phyloP scores from a whole-genome alignment of 805 yeast species.

The Candida ortonii region DNA sequence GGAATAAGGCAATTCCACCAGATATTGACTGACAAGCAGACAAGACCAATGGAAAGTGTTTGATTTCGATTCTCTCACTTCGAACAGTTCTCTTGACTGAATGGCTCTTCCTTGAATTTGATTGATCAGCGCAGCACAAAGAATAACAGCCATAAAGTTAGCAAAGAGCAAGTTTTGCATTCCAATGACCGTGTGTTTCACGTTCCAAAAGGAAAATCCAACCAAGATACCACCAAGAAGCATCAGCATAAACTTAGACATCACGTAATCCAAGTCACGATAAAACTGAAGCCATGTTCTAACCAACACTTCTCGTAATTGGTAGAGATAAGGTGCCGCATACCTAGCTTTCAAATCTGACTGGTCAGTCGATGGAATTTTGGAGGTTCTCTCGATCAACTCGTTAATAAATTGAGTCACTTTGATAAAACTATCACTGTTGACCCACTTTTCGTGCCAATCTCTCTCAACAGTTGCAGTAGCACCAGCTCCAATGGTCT shows the following conservation, averaged over 20 bases:
- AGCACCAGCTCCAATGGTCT: constrained; percentile 79
- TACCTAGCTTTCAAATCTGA: constrained; percentile 24
- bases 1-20: constrained; percentile 62
- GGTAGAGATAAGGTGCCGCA: constrained; percentile 47
- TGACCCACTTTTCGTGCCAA: constrained; percentile 63
- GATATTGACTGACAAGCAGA: constrained; percentile 49
- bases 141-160: constrained; percentile 51
- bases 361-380: constrained; percentile 12
- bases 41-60: constrained; percentile 73
- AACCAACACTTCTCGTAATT: constrained; percentile 33
- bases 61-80: constrained; percentile 67
- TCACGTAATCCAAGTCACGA: constrained; percentile 48
- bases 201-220: constrained; percentile 62
- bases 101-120: constrained; percentile 63
- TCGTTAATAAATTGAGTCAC: constrained; percentile 32
- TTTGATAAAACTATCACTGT: constrained; percentile 27
- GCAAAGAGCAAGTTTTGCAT: constrained; percentile 58
- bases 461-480: constrained; percentile 57
- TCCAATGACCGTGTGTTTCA: constrained; percentile 49
- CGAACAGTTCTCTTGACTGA: constrained; percentile 58
- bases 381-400: constrained; percentile 20
- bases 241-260: constrained; percentile 43
- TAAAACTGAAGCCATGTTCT: constrained; percentile 43
- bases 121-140: constrained; percentile 57
- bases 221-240: constrained; percentile 42